phyloP scores from a whole-genome alignment of 345 rosid genomes.

The Gossypium stocksii region DNA sequence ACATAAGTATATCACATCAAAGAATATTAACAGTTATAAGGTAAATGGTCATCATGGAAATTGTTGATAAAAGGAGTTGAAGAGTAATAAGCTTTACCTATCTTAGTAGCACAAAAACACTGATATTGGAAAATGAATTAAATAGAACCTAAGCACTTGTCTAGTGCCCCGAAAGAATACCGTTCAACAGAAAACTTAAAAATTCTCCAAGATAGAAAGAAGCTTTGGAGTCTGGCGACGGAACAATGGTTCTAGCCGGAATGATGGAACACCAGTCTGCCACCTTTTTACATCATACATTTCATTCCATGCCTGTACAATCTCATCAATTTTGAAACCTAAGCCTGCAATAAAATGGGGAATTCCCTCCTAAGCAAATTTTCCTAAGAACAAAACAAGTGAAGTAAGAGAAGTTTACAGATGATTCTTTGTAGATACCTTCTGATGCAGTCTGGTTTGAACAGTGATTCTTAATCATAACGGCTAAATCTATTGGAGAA shows the following conservation, averaged over 20 bases:
- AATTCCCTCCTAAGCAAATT: not conserved
- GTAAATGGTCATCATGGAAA: not conserved
- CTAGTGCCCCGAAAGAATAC: slow-evolving; percentile 12
- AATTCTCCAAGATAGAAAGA: slow-evolving; percentile 70
- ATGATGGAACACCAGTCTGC: slow-evolving; percentile 89
- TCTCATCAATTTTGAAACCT: slow-evolving; percentile 96
- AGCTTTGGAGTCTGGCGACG: slow-evolving; percentile 78
- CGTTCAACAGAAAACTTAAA: slow-evolving; percentile 29
- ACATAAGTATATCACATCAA: not conserved
- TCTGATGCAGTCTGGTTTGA: slow-evolving; percentile 77
- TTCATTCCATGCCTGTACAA: slow-evolving; percentile 98
- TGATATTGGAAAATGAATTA: slow-evolving; percentile 9
- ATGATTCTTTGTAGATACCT: slow-evolving; percentile 41
- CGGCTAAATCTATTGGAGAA: slow-evolving; percentile 92
- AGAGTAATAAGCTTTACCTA: slow-evolving; percentile 22
- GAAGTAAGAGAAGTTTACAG: not conserved
- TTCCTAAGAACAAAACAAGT: not conserved
- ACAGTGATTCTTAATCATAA: slow-evolving; percentile 97
- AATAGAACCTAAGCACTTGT: slow-evolving; percentile 20
- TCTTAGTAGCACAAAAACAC: slow-evolving; percentile 11
- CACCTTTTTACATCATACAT: slow-evolving; percentile 98
- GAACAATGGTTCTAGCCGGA: slow-evolving; percentile 91
- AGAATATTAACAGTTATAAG: not conserved
- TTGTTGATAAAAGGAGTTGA: not conserved
- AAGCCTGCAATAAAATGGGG: slow-evolving; percentile 36